Conservation (phyloP, 1,139 yeast genomes). For the Suhomyces taliae region DNA sequence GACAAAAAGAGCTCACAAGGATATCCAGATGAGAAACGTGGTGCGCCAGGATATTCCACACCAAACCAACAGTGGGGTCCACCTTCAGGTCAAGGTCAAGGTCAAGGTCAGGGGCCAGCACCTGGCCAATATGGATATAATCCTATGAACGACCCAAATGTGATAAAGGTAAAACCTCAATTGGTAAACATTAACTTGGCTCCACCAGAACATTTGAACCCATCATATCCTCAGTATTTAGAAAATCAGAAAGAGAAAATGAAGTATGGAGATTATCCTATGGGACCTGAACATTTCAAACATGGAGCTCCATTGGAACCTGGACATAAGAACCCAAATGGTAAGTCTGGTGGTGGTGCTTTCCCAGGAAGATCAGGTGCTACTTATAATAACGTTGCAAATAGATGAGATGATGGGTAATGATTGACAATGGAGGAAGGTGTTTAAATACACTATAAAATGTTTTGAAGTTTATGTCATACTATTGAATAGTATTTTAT, state of each 20-base stretch:
- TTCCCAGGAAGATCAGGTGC: conserved; percentile 46
- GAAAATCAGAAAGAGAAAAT: conserved; percentile 35
- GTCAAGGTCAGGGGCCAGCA: not conserved
- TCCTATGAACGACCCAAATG: conserved; percentile 31
- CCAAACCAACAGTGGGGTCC: conserved; percentile 1
- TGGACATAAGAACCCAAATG: conserved; percentile 24
- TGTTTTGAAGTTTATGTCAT: no score
- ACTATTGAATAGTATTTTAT: no score
- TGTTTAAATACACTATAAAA: not conserved
- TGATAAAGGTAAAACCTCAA: conserved; percentile 34
- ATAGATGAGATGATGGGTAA: conserved; percentile 15
- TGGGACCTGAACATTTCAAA: conserved; percentile 22
- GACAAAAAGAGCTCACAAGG: not conserved
- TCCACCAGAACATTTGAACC: conserved; percentile 38
- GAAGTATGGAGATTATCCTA: conserved; percentile 35
- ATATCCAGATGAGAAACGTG: not conserved
- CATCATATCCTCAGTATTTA: conserved; percentile 37
- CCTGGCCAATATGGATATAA: conserved; percentile 12
- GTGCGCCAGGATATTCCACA: not conserved
- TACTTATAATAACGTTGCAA: conserved; percentile 42
- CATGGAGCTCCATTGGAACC: conserved; percentile 40
- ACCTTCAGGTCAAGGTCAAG: not conserved
- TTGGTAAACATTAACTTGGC: conserved; percentile 38
- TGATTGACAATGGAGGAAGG: not conserved
- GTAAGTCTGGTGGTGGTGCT: conserved; percentile 28